Base-by-base conservation (phyloP, 2,329 filamentous ascomycete species). In the Phoma herbarum region DNA sequence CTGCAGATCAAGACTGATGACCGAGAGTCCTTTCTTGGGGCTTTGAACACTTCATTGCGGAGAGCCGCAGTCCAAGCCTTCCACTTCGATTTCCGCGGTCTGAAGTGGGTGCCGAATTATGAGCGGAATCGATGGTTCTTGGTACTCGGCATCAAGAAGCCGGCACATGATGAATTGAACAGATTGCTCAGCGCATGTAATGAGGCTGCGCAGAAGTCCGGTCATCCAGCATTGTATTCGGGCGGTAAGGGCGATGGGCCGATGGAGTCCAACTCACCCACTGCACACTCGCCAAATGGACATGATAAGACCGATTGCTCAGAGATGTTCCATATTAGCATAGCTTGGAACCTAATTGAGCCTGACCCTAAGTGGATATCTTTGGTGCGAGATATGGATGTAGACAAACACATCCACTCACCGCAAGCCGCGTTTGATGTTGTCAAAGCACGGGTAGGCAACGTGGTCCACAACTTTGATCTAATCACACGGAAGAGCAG, bases 251-350 rank as follows among this genome's bases (percentile, higher is more conserved):
- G 68, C n/a, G 70, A 75, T 48, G 73, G 71, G 18, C 71, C 70
- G 28, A 68, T 68, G 58, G 66, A 73, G 45, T 53, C 54, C 46
- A 58, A 65, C 43, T 28, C 61, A 52, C 53, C 48, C 8, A 52
- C 48, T 31, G 52, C 53, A 45, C 43, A 55, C 43, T 61, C 52
- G 49, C 43, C 62, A 31, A 26, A 39, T 22, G 46, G 57, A 23
- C 39, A n/a, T 20, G 49, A 31, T 4, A 50, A 50, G 33, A 58
- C 37, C 55, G 82, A 86, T 65, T 75, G 76, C 52, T 83, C 83
- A 4, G 75, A 82, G 47, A 86, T 85, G 22, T 97, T 97, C 71
- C 95, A 99, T 77, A 80, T 98, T 59, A 97, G 93, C 44, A 86
- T 99, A 55, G 95, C 90, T 0, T 98, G 94, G 95, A 90, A 73